Base-by-base conservation (phyloP, 345 rosid genomes). In the Eucalyptus sp. region DNA sequence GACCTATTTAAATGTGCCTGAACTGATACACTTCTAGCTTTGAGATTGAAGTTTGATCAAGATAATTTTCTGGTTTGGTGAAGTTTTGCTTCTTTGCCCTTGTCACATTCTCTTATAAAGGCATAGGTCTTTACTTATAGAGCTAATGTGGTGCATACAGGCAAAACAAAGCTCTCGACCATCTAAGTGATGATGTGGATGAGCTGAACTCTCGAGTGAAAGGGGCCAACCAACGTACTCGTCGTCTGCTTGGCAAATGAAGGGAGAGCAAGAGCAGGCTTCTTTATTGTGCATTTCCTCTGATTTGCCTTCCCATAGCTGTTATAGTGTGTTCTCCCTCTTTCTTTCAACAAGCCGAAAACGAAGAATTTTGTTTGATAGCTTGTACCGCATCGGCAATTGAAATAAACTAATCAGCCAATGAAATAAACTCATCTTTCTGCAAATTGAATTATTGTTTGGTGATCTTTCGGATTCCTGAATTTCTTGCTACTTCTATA, bases 141-240 rank as follows among this genome's bases (percentile, higher is more conserved):
- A 58, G 79, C 24, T 86, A 49, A 86, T 86, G 43, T 41, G 52
- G 33, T 48, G 44, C n/a, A 79, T 94, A 93, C 95, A 98, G 99
- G 94, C 99, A 98, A 93, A 95, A 94, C 90, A 94, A 96, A 87
- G 92, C 99, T 88, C 95, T 98, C 91, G 99, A 97, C 92, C 95
- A 94, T 93, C 93, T 96, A 20, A 88, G 88, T 18, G 94, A 91
- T 25, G 99, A 98, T 88, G 93, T 97, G 81, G 99, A 96, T 90
- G 98, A 95, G 90, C 93, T 97, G 64, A 95, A 96, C 90, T 88
- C 91, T 90, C 97, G 99, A 24, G 95, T 98, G 52, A 92, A 94
- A 91, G 98, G 99, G 41, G 99, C 99, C 90, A 98, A 97, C 90
- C 96, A 95, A 88, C 99, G 96, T 10, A 95, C 97, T 33, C 99